Conservation (phyloP, 164 flowering plant species). For the Stephania yunnanensis region DNA sequence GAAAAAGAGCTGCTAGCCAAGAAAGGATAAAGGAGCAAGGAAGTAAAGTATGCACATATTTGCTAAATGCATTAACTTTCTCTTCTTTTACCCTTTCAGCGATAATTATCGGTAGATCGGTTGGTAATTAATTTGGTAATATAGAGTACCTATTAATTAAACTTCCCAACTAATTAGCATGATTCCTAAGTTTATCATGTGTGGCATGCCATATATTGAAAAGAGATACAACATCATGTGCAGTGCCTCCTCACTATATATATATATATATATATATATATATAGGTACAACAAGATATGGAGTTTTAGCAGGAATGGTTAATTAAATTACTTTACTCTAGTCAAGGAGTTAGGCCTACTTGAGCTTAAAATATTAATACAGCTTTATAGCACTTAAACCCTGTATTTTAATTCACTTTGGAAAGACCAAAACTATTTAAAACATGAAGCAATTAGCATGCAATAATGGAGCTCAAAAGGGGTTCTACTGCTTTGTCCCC, state of each 20-base stretch:
- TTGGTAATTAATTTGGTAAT: too few relatives aligned
- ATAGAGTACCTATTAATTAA: too few relatives aligned
- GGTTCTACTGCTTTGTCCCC: slow-evolving; percentile 23
- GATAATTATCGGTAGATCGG: too few relatives aligned
- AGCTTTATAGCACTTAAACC: neutral
- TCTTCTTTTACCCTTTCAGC: too few relatives aligned
- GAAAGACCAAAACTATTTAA: slow-evolving; percentile 19
- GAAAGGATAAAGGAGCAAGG: neutral
- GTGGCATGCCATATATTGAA: neutral
- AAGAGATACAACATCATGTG: neutral
- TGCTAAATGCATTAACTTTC: too few relatives aligned
- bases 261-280: neutral
- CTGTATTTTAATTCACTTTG: neutral
- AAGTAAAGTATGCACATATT: neutral
- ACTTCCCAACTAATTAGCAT: neutral
- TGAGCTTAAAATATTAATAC: neutral
- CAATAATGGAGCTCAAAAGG: slow-evolving; percentile 48
- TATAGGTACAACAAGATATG: neutral
- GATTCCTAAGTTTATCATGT: neutral
- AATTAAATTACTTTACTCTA: neutral
- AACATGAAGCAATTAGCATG: slow-evolving; percentile 26
- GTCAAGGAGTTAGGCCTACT: neutral
- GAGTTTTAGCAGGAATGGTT: neutral
- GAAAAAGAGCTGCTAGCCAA: neutral
- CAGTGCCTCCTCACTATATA: neutral